Evolutionary conservation across 768 basidiomycete genomes (phyloP), one percentile per base, ranked within the genome.

Genomic region (Daedalea quercina): DNA sequence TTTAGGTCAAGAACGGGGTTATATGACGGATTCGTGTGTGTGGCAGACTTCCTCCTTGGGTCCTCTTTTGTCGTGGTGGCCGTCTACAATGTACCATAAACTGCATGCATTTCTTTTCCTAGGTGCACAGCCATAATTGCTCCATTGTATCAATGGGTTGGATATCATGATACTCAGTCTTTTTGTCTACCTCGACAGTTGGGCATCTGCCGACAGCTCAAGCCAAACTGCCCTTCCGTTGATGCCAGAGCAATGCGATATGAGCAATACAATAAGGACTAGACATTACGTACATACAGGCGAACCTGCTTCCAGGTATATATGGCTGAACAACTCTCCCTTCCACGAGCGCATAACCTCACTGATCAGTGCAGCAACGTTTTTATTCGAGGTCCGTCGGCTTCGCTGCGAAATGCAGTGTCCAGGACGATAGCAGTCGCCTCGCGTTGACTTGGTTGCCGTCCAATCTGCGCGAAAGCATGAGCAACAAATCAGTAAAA

Each of bases 401-500:
- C 72, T 89, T 90, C 24, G 81, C 87, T 28, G 88, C 88, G 63
- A 92, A 93, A 73, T 97, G 94, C 65, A 98, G 75, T 31, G 93
- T 95, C 95, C 95, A 98, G 53, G 85, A 88, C 24, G 84, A 82
- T 52, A 97, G 71, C 34, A 98, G 68, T 54, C 92, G 80, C 67
- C 90, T 81, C 61, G 81, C 75, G 67, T 93, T 92, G 58, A 99
- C 92, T 63, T 82, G 72, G 25, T 90, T 85, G 19, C 93, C 90
- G 37, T 85, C 83, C 70, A 98, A 74, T 41, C 94, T 95, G 61
- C 25, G 47, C 42, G 46, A 33, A 15, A 23, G 19, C 47, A 19
- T 47, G 15, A 37, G 60, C 25, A 57, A 34, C 54, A 61, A 48
- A 46, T 53, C 57, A 26, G 17, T 17, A 3, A 40, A 19, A 31